Percentiles rank a stretch among this genome's conserved stretches.
These are phyloP conservation scores for Pseudevernia furfuracea DNA, from an alignment of 495 filamentous ascomycete genomes.

Conservation along the genomic window DNA sequence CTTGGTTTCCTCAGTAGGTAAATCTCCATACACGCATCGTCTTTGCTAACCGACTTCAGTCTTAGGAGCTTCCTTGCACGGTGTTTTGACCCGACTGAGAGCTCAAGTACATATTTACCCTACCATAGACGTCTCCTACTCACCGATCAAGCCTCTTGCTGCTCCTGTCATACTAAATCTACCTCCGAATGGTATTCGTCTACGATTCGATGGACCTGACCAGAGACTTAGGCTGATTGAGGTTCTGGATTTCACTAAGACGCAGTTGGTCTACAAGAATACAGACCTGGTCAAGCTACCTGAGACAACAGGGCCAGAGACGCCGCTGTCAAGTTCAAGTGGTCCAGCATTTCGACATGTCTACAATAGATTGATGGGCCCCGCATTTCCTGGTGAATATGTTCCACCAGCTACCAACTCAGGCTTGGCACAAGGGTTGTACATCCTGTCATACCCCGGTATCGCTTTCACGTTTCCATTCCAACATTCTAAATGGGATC, in stretches of 20 bases:
- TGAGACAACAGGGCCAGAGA: slow-evolving; percentile 32
- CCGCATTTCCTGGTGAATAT: slow-evolving; percentile 88
- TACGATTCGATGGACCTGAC: slow-evolving; percentile 89
- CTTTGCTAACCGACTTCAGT: slow-evolving; percentile 39
- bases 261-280: slow-evolving; percentile 71
- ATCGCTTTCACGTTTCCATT: slow-evolving; percentile 87
- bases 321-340: slow-evolving; percentile 31
- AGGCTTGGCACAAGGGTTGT: slow-evolving; percentile 50
- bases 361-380: slow-evolving; percentile 83
- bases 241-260: slow-evolving; percentile 83
- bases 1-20: slow-evolving; percentile 72
- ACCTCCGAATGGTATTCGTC: slow-evolving; percentile 74
- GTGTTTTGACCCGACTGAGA: slow-evolving; percentile 76
- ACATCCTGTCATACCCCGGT: slow-evolving; percentile 87
- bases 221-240: slow-evolving; percentile 88
- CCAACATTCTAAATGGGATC: slow-evolving; percentile 64
- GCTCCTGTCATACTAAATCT: slow-evolving; percentile 65
- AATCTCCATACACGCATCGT: slow-evolving; percentile 6
- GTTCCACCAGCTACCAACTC: slow-evolving; percentile 49
- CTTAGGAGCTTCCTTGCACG: slow-evolving; percentile 83
- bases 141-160: slow-evolving; percentile 58
- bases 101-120: slow-evolving; percentile 74
- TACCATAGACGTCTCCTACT: slow-evolving; percentile 73
- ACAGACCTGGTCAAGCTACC: slow-evolving; percentile 68
- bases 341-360: slow-evolving; percentile 86